Evolutionary conservation across 2,329 filamentous ascomycete species (phyloP), one percentile per base, ranked within the genome.

Genomic region (Penicillium sp.): DNA sequence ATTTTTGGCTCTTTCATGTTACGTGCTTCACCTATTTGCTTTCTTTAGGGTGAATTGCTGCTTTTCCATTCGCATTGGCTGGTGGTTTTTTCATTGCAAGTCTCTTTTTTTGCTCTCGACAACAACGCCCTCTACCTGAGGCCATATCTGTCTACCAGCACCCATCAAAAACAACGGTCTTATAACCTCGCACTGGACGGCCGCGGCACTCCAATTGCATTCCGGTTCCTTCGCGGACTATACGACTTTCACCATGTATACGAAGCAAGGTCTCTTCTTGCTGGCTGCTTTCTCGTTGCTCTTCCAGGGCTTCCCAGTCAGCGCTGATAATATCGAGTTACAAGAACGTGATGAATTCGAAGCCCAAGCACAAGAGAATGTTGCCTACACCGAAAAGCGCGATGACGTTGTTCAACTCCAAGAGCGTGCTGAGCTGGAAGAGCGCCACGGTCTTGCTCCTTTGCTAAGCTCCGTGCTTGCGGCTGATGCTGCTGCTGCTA

Each of bases 231-330:
- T 43, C 35, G 35, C 31, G n/a, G n/a, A 26, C 7, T 24, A n/a
- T 32, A 37, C 31, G 36, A 29, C 16, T 34, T 16, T 26, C 36
- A 50, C 46, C 14, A 61, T 61, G 59, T 58, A 52, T 48, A 18
- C 51, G 16, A 56, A 50, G 28, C 49, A 45, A 22, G 47, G 38
- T 13, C 44, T 60, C 42, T 20, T 44, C 24, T 40, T 59, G 14
- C 31, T 57, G 40, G 54, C 49, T 34, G 37, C 50, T 28, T 51
- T 46, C 22, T 59, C 47, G 41, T 18, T 55, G 10, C 28, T 61
- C 7, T 9, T 60, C 18, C 51, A 54, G n/a, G 39, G 39, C 35
- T 41, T 40, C 8, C 38, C 45, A 6, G 50, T 51, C 18, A 39
- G 24, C 16, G 50, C 48, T 2, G 39, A 51, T 44, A 43, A 50